Base-by-base conservation (phyloP, 2,329 filamentous ascomycete genomes). In the Lachnellula hyalina region DNA sequence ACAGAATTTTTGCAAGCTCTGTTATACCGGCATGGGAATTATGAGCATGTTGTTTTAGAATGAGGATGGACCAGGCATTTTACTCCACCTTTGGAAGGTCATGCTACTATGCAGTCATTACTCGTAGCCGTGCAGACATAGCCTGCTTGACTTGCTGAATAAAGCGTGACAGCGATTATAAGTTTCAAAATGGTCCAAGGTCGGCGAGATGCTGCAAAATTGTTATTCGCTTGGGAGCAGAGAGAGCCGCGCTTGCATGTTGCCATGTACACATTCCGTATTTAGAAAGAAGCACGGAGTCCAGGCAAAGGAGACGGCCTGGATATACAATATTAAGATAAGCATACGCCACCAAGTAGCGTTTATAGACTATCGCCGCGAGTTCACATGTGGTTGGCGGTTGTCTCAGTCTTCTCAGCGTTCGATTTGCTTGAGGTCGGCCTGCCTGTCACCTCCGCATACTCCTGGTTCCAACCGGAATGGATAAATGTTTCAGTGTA, bases 331-430 rank as follows among this genome's bases (percentile, higher is more conserved):
- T 32, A 21, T 53, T n/a, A 47, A 50, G 53, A 55, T 53, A 61
- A 60, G 63, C 61, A 65, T 61, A 61, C 60, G 41, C 41, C 41
- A 32, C 28, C 9, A 32, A 32, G 28, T 11, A 32, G 28, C 28
- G 28, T 32, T 11, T 9, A 32, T 3, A 11, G 28, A 32, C 28
- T 32, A 32, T 32, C 28, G 28, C 28, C 28, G 28, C 28, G 28
- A 32, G 28, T 32, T 32, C 28, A 9, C 28, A 32, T 32, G 28
- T 32, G 28, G 28, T 32, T 32, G 28, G 28, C 28, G 28, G 28
- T 11, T 11, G 28, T 32, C 28, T 32, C 28, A 32, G 9, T 32
- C 8, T 32, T 11, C 2, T 11, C 28, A 32, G 28, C 28, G 9
- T 11, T 32, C 5, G 25, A 25, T 25, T 25, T 25, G 25, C 7